These are phyloP conservation scores for Hymenoscyphus scutula DNA, from an alignment of 2,329 filamentous ascomycete genomes.

Conservation along the genomic window DNA sequence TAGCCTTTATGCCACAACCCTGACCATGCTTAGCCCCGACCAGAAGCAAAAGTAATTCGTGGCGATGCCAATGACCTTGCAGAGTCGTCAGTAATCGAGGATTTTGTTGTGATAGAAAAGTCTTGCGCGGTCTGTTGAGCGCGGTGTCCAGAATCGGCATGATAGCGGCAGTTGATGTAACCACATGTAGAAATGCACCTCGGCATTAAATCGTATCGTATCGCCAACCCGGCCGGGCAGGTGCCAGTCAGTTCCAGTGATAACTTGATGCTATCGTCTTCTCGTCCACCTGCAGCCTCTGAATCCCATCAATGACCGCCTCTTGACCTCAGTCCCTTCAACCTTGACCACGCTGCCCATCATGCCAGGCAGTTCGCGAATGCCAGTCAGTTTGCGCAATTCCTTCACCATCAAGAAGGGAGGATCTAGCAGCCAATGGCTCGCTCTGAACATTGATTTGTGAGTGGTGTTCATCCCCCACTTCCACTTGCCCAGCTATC, in stretches of 20 bases:
- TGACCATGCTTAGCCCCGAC: no score
- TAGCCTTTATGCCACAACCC: no score
- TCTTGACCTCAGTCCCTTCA: background rate
- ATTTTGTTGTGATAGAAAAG: background rate
- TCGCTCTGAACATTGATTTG: constrained; percentile 66
- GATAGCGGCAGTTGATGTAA: background rate
- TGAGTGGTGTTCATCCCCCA: constrained; percentile 44
- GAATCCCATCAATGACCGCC: background rate
- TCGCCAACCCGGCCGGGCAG: no score
- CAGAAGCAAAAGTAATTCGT: no score
- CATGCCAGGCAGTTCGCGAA: constrained; percentile 67
- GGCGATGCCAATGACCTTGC: no score
- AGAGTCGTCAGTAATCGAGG: no score
- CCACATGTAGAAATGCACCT: constrained; percentile 1
- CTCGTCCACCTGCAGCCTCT: background rate
- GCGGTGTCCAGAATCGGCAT: background rate
- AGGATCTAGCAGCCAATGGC: constrained; percentile 53
- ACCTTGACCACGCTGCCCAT: constrained; percentile 24
- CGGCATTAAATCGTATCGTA: background rate
- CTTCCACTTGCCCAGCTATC: background rate
- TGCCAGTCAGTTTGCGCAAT: constrained; percentile 69
- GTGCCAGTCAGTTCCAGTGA: no score
- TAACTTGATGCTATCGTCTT: background rate
- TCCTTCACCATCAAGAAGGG: constrained; percentile 61
- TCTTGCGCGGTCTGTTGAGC: no score